Evolutionary conservation across 352 stramenopile species (phyloP).

Genomic region (Bremia lactucae): DNA sequence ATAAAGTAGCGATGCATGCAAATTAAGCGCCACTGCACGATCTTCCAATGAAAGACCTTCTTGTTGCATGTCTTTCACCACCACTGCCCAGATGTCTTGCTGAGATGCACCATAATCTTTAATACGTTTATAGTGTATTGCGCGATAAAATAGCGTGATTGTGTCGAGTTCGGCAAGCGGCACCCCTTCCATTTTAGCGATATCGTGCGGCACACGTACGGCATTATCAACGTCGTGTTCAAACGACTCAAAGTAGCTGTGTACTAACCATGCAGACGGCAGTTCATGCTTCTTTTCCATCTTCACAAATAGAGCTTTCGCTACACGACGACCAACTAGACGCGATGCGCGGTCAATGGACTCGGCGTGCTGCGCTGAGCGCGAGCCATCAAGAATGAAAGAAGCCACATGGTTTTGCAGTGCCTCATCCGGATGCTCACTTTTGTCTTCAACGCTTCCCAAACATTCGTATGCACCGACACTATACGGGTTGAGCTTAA

Average conservation of each 20-base stretch:
- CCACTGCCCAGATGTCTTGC: conserved; percentile 27
- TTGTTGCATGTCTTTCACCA: conserved; percentile 30
- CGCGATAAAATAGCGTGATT: conserved; percentile 44
- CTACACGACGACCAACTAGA: conserved; percentile 45
- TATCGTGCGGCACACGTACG: conserved; percentile 43
- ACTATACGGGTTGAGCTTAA: conserved; percentile 61
- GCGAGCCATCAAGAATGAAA: conserved; percentile 75
- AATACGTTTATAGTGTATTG: conserved; percentile 55
- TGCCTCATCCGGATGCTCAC: conserved; percentile 30
- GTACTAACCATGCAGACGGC: conserved; percentile 62
- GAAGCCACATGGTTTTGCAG: conserved; percentile 79
- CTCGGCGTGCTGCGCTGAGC: conserved; percentile 52
- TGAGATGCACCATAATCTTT: conserved; percentile 44
- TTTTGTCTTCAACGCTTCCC: conserved; percentile 53
- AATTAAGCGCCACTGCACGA: conserved; percentile 49
- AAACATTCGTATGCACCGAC: conserved; percentile 57
- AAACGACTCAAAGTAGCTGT: conserved; percentile 83
- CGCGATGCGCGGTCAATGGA: conserved; percentile 67
- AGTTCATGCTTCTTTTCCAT: conserved; percentile 71
- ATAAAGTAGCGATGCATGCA: conserved; percentile 77
- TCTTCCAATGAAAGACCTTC: conserved; percentile 27
- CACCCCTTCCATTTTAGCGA: conserved; percentile 37
- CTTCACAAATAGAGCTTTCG: conserved; percentile 53
- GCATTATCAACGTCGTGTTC: conserved; percentile 64
- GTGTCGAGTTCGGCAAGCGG: conserved; percentile 36